Conservation (phyloP, 495 filamentous ascomycete genomes). For the Hyaloscypha hepaticicola region DNA sequence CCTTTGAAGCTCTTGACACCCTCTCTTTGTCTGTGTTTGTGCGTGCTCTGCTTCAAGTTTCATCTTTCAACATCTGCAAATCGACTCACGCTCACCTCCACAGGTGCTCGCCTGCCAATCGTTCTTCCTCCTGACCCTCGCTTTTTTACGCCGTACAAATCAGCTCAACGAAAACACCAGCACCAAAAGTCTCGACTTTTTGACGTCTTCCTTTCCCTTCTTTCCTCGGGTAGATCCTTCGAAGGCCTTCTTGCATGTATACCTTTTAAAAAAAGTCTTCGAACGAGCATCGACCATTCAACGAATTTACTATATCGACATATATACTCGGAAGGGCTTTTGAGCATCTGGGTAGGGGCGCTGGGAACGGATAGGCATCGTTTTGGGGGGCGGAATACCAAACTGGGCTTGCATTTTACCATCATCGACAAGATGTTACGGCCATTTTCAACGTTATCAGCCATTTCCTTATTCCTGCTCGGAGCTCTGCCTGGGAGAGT, state of each 20-base stretch:
- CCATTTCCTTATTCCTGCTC: slow-evolving; percentile 31
- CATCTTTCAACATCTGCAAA: slow-evolving; percentile 6
- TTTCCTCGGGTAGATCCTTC: slow-evolving; percentile 1
- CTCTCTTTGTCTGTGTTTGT: slow-evolving; percentile 6
- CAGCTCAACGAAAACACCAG: not conserved
- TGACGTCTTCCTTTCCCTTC: not conserved
- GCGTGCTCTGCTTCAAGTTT: not conserved
- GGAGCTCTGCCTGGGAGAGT: slow-evolving; percentile 36
- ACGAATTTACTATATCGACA: not conserved
- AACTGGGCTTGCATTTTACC: not conserved
- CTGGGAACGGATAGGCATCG: not conserved
- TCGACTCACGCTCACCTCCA: not conserved
- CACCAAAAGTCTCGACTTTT: not conserved
- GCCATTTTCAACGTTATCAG: slow-evolving; percentile 20
- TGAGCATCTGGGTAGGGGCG: not conserved
- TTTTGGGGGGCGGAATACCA: not conserved
- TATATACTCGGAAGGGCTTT: not conserved
- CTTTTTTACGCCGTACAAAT: not conserved
- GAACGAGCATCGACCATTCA: not conserved
- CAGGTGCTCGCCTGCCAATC: not conserved
- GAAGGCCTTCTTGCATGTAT: not conserved
- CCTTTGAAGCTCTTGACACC: slow-evolving; percentile 1
- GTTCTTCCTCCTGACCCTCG: not conserved
- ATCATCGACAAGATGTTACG: slow-evolving; percentile 26
- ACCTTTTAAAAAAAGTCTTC: not conserved